Evolutionary conservation across 2,329 filamentous ascomycete genomes (phyloP).

Genomic region (Penicillium crustosum): DNA sequence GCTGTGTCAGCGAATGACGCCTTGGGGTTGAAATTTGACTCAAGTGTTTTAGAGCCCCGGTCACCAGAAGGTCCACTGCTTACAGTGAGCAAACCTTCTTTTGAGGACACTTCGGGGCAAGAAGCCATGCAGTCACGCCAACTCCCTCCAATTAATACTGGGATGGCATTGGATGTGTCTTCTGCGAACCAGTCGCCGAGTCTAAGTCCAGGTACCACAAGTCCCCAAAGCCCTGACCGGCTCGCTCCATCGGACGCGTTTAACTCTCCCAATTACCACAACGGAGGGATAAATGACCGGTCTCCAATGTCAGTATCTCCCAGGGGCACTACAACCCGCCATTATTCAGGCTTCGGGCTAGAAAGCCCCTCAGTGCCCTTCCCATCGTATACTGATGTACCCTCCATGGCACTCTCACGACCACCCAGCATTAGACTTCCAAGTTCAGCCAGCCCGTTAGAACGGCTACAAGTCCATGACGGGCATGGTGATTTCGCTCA

Average conservation of each 20-base stretch:
- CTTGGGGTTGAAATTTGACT: conserved; percentile 47
- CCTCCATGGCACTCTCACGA: conserved; percentile 45
- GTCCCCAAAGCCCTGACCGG: conserved; percentile 38
- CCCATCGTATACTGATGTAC: conserved; percentile 65
- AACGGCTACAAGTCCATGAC: conserved; percentile 31
- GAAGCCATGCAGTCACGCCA: conserved; percentile 17
- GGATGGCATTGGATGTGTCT: conserved; percentile 30
- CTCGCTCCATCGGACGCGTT: conserved; percentile 46
- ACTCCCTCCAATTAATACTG: conserved; percentile 25
- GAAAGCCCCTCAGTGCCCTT: conserved; percentile 61
- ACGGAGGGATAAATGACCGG: conserved; percentile 20
- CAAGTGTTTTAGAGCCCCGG: conserved; percentile 30
- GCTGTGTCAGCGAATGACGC: conserved; percentile 63
- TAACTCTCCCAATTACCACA: conserved; percentile 39
- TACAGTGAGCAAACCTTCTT: conserved; percentile 44
- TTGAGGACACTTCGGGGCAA: conserved; percentile 21
- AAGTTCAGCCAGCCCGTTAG: conserved; percentile 40
- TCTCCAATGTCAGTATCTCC: conserved; percentile 35
- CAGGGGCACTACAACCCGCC: conserved; percentile 21
- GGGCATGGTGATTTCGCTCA: conserved; percentile 37
- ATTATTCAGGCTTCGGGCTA: conserved; percentile 10
- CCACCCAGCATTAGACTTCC: conserved; percentile 58
- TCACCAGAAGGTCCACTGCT: conserved; percentile 32
- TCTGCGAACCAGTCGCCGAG: conserved; percentile 32
- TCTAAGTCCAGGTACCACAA: conserved; percentile 32